Conservation (phyloP, 345 rosid species). For the Eucalyptus cloeziana region DNA sequence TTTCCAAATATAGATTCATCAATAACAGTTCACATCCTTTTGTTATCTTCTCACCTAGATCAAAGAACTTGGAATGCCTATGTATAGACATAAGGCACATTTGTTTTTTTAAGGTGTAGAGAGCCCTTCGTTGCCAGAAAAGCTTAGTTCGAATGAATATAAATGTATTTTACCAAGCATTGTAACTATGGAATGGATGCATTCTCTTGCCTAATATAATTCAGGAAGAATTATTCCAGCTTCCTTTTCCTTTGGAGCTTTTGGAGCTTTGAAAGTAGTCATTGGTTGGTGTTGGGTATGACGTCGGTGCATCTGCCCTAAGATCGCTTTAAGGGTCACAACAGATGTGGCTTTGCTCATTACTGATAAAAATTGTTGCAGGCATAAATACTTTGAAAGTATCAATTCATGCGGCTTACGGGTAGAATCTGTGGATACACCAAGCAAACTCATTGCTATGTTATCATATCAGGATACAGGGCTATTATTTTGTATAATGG, state of each 20-base stretch:
- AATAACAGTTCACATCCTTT: background rate
- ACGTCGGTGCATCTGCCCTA: background rate
- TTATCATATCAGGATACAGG: background rate
- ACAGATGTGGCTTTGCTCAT: background rate
- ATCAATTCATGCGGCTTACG: background rate
- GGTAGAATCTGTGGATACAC: background rate
- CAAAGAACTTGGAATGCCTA: background rate
- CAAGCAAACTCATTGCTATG: background rate
- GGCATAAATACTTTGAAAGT: background rate
- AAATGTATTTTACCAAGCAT: background rate
- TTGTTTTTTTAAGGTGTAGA: background rate
- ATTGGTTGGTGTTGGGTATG: background rate
- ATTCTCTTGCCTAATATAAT: background rate
- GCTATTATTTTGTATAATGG: background rate
- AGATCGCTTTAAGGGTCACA: background rate
- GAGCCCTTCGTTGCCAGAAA: background rate
- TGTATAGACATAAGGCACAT: background rate
- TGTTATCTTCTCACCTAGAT: background rate
- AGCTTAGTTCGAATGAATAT: background rate
- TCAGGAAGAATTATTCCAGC: background rate
- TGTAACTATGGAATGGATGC: background rate
- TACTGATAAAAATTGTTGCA: background rate
- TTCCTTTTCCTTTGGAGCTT: background rate
- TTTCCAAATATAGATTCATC: slow-evolving; percentile 39
- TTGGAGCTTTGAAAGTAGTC: background rate